Conservation (phyloP, 192 early-diverging fungal genomes). For the Backusella mclennaniae region DNA sequence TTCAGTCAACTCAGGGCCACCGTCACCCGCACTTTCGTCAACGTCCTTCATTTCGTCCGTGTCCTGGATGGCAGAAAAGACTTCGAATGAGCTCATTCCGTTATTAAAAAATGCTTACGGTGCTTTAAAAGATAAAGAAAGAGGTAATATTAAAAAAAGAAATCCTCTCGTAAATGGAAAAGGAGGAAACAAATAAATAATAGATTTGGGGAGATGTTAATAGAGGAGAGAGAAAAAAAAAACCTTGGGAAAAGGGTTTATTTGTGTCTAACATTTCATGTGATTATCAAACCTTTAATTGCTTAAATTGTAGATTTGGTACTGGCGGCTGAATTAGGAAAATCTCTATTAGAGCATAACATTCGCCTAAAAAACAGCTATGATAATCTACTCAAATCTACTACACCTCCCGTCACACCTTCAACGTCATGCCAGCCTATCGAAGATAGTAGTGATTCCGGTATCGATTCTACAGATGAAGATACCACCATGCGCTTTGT, state of each 20-base stretch:
- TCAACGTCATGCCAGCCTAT: constrained; percentile 3
- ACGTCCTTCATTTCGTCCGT: constrained; percentile 37
- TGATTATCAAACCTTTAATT: constrained; percentile 13
- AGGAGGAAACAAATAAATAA: neutral
- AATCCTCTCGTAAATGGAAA: neutral
- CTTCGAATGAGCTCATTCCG: constrained; percentile 40
- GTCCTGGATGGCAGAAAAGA: constrained; percentile 39
- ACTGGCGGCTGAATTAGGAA: constrained; percentile 48
- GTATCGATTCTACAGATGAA: constrained; percentile 17
- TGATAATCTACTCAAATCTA: constrained; percentile 25
- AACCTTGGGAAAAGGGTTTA: neutral
- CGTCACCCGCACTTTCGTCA: constrained; percentile 36
- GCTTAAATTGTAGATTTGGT: constrained; percentile 32
- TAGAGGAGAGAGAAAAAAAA: neutral
- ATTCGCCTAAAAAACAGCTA: constrained; percentile 41
- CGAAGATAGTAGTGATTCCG: constrained; percentile 8
- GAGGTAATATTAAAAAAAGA: constrained; percentile 27
- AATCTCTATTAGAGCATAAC: constrained; percentile 47
- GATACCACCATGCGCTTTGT: constrained; percentile 8
- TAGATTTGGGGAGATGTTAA: neutral
- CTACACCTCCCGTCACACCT: neutral
- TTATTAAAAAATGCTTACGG: constrained; percentile 42
- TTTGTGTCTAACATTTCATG: constrained; percentile 10
- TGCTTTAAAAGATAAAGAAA: constrained; percentile 38
- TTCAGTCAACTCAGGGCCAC: constrained; percentile 11